Base-by-base conservation (phyloP, 2,329 filamentous ascomycete genomes). In the Nigrospora sphaerica region DNA sequence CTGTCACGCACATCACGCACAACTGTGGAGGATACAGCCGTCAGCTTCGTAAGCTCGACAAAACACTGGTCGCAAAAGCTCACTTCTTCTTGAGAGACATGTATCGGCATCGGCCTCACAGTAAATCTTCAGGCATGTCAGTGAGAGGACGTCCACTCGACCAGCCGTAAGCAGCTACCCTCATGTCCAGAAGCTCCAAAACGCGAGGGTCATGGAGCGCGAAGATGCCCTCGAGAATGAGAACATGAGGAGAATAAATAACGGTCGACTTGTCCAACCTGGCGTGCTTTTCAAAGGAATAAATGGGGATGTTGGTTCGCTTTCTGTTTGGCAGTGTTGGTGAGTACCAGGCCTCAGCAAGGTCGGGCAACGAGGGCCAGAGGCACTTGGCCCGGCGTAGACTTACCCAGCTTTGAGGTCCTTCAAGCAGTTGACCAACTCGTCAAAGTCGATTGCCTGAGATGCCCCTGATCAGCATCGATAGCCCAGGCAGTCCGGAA, bases 71-170 rank as follows among this genome's bases (percentile, higher is more conserved):
- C 14, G 11, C 6, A 18, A 37, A n/a, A 5, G 32, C 43, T 63
- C 70, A 95, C 89, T 81, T 78, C 92, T 77, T 67, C 92, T 77
- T 23, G 91, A 92, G 41, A 98, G 75, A 62, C 93, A 98, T 2
- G 95, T 86, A 65, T 98, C 93, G 52, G 86, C 85, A 65, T 98
- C 93, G 36, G 93, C 95, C 67, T 97, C 93, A 49, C 93, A 95
- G 63, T 95, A 98, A 45, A 98, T 95, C 86, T 81, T 54, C 12
- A 39, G 32, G 12, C n/a, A 41, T 13, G 37, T 52, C 47, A 56
- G 53, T 48, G 5, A 32, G 39, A 32, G 18, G 47, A 49, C 44
- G 39, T 28, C 23, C 17, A 32, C 33, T 10, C 18, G 12, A 38
- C 11, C n/a, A 57, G 23, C 23, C 23, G 23, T 28, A 63, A 37